phyloP scores from a whole-genome alignment of 139 green algal genomes.

The Spirogloea muscicola region DNA sequence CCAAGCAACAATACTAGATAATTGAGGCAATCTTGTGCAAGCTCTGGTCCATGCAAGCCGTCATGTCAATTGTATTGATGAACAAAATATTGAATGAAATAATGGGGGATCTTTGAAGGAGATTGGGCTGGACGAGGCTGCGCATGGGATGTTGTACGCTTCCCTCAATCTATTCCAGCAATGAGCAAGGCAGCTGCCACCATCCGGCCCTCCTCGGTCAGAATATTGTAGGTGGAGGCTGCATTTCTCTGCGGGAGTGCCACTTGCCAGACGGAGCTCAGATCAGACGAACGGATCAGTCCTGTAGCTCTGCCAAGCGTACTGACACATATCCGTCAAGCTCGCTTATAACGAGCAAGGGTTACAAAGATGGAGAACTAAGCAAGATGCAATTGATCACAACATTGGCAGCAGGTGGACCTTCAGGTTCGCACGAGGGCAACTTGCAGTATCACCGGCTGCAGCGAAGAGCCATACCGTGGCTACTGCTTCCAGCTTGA shows the following conservation, averaged over 20 bases:
- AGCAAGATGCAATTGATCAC: not conserved
- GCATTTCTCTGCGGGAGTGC: slow-evolving; percentile 10
- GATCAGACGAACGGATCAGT: not conserved
- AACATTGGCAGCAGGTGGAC: not conserved
- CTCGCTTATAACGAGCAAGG: not conserved
- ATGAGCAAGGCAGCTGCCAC: slow-evolving; percentile 14
- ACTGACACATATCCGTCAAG: not conserved
- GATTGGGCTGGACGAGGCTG: too few relatives aligned
- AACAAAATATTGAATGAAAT: too few relatives aligned
- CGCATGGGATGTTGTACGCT: too few relatives aligned
- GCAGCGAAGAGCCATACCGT: not conserved
- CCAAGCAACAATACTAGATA: too few relatives aligned
- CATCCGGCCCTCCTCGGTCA: slow-evolving; percentile 3
- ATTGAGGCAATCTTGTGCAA: too few relatives aligned
- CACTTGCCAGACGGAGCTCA: not conserved
- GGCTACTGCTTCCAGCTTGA: slow-evolving; percentile 3
- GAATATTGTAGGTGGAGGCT: slow-evolving; percentile 1
- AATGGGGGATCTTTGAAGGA: too few relatives aligned
- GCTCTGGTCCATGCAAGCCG: too few relatives aligned
- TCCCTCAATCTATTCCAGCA: too few relatives aligned
- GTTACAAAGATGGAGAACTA: not conserved
- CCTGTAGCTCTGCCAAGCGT: not conserved
- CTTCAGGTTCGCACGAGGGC: not conserved
- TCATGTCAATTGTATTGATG: too few relatives aligned
- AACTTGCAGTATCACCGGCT: not conserved